Conservation (phyloP, 1,139 yeast genomes). For the Blastobotrys niveus region DNA sequence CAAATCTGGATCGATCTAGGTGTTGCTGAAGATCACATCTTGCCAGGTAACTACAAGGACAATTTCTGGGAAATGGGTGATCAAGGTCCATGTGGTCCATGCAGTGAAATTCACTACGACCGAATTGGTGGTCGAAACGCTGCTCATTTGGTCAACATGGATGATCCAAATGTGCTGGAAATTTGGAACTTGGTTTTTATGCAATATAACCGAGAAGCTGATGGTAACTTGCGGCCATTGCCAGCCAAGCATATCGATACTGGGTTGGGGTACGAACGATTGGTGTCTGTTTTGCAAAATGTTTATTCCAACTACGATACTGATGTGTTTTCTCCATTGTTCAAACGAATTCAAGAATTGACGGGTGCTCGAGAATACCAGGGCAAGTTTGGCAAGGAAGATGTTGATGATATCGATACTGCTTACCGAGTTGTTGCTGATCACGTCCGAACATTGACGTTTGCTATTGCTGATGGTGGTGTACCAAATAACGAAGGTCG, state of each 20-base stretch:
- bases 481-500: slow-evolving; percentile 99
- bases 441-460: slow-evolving; percentile 93
- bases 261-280: slow-evolving; percentile 97
- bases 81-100: slow-evolving; percentile 99
- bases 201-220: slow-evolving; percentile 91
- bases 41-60: slow-evolving; percentile 85
- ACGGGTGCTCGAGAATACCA: slow-evolving; percentile 87
- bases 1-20: slow-evolving; percentile 82
- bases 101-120: slow-evolving; percentile 95
- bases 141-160: slow-evolving; percentile 79
- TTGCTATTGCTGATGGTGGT: slow-evolving; percentile 97
- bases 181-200: slow-evolving; percentile 97
- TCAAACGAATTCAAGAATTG: slow-evolving; percentile 77
- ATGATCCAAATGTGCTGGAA: slow-evolving; percentile 96
- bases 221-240: slow-evolving; percentile 68
- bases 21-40: slow-evolving; percentile 82
- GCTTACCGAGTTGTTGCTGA: slow-evolving; percentile 98
- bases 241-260: slow-evolving; percentile 97
- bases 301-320: slow-evolving; percentile 93
- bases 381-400: slow-evolving; percentile 91
- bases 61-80: slow-evolving; percentile 99
- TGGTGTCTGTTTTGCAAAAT: slow-evolving; percentile 89
- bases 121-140: slow-evolving; percentile 98
- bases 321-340: slow-evolving; percentile 88
- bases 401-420: slow-evolving; percentile 89